These are phyloP conservation scores for Pleomassaria siparia DNA, from an alignment of 2,329 filamentous ascomycete species.

Conservation along the genomic window DNA sequence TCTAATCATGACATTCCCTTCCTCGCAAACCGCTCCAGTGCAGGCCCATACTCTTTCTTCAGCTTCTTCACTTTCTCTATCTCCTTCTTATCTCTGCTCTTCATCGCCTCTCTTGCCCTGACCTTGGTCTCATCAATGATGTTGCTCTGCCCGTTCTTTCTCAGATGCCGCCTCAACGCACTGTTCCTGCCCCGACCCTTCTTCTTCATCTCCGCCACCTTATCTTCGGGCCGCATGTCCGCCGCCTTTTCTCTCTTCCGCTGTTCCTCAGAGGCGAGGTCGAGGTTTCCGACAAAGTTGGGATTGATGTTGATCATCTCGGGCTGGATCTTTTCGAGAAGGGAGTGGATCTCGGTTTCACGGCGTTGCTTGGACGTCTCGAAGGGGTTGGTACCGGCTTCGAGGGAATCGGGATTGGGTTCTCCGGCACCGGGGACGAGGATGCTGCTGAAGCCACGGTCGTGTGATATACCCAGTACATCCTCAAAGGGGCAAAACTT, in stretches of 20 bases:
- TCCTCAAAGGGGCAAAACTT: constrained; percentile 96
- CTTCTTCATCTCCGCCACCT: constrained; percentile 66
- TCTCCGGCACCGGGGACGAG: constrained; percentile 95
- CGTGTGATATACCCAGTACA: constrained; percentile 81
- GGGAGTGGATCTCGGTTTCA: constrained; percentile 82
- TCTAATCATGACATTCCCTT: constrained; percentile 49
- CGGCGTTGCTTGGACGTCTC: constrained; percentile 91
- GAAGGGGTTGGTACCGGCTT: constrained; percentile 79
- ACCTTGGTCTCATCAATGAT: constrained; percentile 94
- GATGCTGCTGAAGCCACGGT: constrained; percentile 83
- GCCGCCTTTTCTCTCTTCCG: constrained; percentile 75
- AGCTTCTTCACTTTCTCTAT: constrained; percentile 57
- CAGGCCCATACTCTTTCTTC: constrained; percentile 78
- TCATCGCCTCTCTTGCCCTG: constrained; percentile 79
- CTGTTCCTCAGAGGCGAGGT: constrained; percentile 77
- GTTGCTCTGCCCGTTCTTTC: constrained; percentile 91
- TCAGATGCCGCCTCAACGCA: constrained; percentile 79
- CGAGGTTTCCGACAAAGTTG: constrained; percentile 85
- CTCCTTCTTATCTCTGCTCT: constrained; percentile 66
- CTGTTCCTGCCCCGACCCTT: constrained; percentile 86
- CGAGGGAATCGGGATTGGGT: constrained; percentile 91
- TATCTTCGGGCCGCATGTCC: constrained; percentile 67
- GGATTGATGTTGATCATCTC: constrained; percentile 97
- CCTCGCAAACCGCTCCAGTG: constrained; percentile 79
- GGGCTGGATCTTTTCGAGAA: constrained; percentile 92